A percentile compares a stretch with the other conserved stretches of the same genome.
phyloP scores from a whole-genome alignment of 768 basidiomycete species.

The Suillus americanus region DNA sequence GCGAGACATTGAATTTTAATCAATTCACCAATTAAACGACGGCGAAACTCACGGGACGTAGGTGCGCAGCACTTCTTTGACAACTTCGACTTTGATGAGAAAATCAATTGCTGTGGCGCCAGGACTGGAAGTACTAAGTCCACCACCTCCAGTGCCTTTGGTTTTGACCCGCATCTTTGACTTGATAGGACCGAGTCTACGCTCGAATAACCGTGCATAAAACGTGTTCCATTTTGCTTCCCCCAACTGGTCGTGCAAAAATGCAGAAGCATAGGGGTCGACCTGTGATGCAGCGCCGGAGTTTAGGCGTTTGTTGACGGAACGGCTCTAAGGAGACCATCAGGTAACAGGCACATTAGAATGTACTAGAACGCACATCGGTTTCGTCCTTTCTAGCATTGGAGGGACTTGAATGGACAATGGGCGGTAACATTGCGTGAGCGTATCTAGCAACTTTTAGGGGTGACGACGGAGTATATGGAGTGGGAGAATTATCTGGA shows the following conservation, averaged over 20 bases:
- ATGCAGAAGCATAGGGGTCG: conserved; percentile 45
- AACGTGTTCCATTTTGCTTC: conserved; percentile 45
- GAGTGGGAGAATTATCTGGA: conserved; percentile 13
- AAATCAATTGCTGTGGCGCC: conserved; percentile 50
- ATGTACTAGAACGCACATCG: conserved; percentile 17
- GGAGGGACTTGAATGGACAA: conserved; percentile 34
- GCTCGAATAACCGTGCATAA: conserved; percentile 46
- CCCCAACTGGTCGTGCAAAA: conserved; percentile 45
- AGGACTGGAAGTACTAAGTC: conserved; percentile 25
- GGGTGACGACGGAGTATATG: conserved; percentile 22
- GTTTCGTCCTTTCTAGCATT: conserved; percentile 24
- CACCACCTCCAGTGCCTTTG: conserved; percentile 24
- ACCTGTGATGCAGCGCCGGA: conserved; percentile 27
- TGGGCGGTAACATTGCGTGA: conserved; percentile 33
- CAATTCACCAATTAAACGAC: neutral
- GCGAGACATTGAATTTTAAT: neutral
- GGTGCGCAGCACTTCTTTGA: conserved; percentile 47
- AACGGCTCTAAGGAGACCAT: conserved; percentile 25
- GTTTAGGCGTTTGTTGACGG: conserved; percentile 25
- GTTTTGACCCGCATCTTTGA: conserved; percentile 33
- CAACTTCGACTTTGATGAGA: conserved; percentile 52
- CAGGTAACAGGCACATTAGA: conserved; percentile 9
- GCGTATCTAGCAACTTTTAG: conserved; percentile 23
- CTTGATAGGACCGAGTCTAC: conserved; percentile 41
- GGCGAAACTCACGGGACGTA: conserved; percentile 46